Base-by-base conservation (phyloP, 768 basidiomycete species). In the Naganishia onofrii region DNA sequence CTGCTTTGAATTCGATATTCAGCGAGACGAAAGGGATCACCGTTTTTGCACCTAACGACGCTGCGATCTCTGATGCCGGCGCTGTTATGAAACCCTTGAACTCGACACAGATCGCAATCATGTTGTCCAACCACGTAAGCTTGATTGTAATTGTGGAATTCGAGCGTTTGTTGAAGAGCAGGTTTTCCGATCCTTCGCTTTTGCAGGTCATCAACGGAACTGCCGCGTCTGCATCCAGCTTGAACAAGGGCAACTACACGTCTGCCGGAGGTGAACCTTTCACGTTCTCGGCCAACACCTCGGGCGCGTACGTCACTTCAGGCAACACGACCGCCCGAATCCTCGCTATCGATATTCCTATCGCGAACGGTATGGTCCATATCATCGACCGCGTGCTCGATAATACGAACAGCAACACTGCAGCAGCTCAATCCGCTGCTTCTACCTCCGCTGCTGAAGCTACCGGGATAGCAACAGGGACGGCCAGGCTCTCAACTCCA, bases 351-450 rank as follows among this genome's bases (percentile, higher is more conserved):
- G 88, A 90, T 76, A 83, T 89, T 7, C 81, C 90, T 73, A 77
- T 86, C 28, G 76, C 83, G 19, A 90, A 91, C 71, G 90, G 89
- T 56, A 90, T 90, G 48, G 77, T 89, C 12, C 89, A 91, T 76
- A 77, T 82, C 52, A 82, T 82, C 70, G 78, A 79, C 74, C 51
- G 60, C 2, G 77, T 82, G 64, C 79, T 82, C 57, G 75, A 78
- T 69, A 82, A 82, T 76, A 44, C 78, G 52, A 69, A n/a, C 0
- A 75, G 77, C n/a, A 77, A 81, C 78, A 67, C 80, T n/a, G 42
- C 55, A 0, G 82, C 81, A 15, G 82, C 81, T 42, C 68, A 67
- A 17, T 76, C 79, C 1, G 81, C 80, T 58, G 76, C 65, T 58
- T 75, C 73, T 13, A 75, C 74, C 2, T 74, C 67, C 55, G 66